Conservation (phyloP, 305 asterid genomes). For the Fraxinus velutina region DNA sequence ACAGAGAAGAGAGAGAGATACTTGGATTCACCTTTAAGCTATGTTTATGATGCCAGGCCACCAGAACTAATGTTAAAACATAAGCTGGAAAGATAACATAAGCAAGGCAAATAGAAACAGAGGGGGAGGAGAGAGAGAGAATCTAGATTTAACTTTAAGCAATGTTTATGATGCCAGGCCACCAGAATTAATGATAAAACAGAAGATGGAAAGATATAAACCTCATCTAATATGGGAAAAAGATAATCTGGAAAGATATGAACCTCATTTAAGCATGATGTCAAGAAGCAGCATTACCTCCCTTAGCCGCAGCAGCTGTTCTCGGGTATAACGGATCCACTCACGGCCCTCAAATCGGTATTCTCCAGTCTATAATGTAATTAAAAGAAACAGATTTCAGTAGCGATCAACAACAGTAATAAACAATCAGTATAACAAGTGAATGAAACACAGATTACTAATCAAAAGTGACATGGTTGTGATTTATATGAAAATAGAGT, state of each 20-base stretch:
- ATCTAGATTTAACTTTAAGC: neutral
- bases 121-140: neutral
- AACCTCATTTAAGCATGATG: slow-evolving; percentile 3
- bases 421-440: neutral
- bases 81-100: neutral
- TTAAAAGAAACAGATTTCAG: neutral
- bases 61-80: slow-evolving; percentile 4
- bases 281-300: slow-evolving; percentile 32
- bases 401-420: neutral
- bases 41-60: neutral
- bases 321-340: slow-evolving; percentile 35
- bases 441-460: slow-evolving; percentile 7
- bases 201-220: neutral
- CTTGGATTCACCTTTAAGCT: neutral
- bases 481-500: neutral
- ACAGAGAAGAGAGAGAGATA: neutral
- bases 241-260: neutral
- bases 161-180: neutral
- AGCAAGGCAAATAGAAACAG: neutral
- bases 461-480: slow-evolving; percentile 1
- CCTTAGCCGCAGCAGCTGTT: slow-evolving; percentile 40
- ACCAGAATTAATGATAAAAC: slow-evolving; percentile 2
- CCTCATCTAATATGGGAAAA: neutral
- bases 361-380: slow-evolving; percentile 40
- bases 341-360: slow-evolving; percentile 41